Evolutionary conservation across 805 yeast genomes (phyloP), one percentile per base, ranked within the genome.

Genomic region (Maudiozyma bulderi): DNA sequence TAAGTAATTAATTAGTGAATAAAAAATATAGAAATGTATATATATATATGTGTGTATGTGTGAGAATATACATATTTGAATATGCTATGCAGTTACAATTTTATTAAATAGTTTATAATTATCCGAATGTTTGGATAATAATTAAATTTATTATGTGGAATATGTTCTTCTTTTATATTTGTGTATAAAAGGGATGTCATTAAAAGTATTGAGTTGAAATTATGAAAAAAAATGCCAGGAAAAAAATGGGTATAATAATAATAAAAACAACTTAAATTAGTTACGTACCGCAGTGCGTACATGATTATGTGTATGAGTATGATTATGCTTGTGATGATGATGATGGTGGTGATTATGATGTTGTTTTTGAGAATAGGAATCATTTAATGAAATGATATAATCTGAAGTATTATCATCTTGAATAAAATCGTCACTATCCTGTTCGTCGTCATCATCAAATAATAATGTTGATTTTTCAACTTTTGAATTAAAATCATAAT

Each of bases 301-400:
- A 32, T 33, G 30, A 13, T 30, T 46, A 31, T 33, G 26, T 9
- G 40, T 35, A 31, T 49, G 48, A 13, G 45, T 46, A 20, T 40
- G 52, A 8, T 38, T 34, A 31, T 43, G 43, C n/a, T 5, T 20
- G 28, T 40, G 32, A n/a, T 30, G 43, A 7, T 40, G 42, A 10
- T 28, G 42, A 39, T 39, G 42, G 7, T 39, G 29, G 20, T 20
- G 11, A 20, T 26, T 7, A 3, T 26, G 20, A 28, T 20, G 8
- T 39, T 7, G 20, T 39, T 20, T 14, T 20, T 28, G 42, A 34
- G 37, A n/a, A n/a, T 10, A 34, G 37, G 37, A 34, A 11, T 39
- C 38, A 8, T 35, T 35, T 7, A 35, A 35, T 9, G 38, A 20
- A 39, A 10, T 28, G 4, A 20, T 20, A 13, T 26, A 39, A 39